Evolutionary conservation across 2,329 filamentous ascomycete genomes (phyloP).

Genomic region (Venturia aucupariae): DNA sequence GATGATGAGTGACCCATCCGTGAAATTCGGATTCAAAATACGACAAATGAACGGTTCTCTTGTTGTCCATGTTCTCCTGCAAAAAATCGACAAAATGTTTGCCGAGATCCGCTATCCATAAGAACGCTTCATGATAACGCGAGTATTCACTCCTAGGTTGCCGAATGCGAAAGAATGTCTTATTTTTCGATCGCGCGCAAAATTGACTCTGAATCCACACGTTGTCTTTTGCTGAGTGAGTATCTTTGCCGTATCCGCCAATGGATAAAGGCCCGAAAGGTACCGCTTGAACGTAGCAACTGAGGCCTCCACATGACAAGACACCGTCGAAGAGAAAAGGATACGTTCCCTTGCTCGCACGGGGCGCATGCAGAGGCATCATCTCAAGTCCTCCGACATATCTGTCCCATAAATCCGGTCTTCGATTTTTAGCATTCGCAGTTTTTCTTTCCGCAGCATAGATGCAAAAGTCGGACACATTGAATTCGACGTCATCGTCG

Average conservation of each 20-base stretch:
- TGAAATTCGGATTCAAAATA: conserved; percentile 52
- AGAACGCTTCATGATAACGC: conserved; percentile 52
- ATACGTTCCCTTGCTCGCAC: conserved; percentile 17
- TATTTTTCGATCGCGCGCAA: conserved; percentile 27
- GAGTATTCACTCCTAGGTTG: conserved; percentile 51
- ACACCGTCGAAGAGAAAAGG: conserved; percentile 23
- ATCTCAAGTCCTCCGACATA: conserved; percentile 17
- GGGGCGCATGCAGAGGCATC: conserved; percentile 19
- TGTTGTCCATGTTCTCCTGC: conserved; percentile 19
- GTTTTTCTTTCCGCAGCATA: neutral
- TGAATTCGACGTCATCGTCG: neutral
- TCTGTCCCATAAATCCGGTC: neutral
- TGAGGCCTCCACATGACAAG: neutral
- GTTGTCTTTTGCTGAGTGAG: conserved; percentile 41
- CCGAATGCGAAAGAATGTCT: conserved; percentile 52
- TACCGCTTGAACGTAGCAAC: neutral
- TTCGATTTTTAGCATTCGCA: neutral
- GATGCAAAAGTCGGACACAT: neutral
- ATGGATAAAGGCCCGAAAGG: conserved; percentile 8
- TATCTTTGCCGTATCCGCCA: conserved; percentile 5
- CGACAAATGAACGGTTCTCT: conserved; percentile 36
- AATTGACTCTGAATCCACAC: conserved; percentile 39
- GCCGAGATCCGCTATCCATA: conserved; percentile 61
- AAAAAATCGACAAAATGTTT: conserved; percentile 67
- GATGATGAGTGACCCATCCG: conserved; percentile 43